Evolutionary conservation across 805 yeast species (phyloP).

Genomic region (Spathaspora gorwiae): DNA sequence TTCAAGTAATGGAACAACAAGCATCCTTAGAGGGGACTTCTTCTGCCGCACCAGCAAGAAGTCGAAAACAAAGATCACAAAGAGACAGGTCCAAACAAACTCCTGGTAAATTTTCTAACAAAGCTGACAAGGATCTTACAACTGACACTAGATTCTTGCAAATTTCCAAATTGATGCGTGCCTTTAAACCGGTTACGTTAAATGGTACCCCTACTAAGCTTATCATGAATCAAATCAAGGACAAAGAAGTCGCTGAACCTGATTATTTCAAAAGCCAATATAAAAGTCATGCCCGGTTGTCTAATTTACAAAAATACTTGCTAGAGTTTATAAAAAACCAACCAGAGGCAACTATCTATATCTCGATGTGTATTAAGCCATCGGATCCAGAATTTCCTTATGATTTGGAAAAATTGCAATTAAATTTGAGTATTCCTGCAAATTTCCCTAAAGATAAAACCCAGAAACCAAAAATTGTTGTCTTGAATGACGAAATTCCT

Average conservation of each 20-base stretch:
- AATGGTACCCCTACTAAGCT: conserved; percentile 24
- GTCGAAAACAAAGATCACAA: conserved; percentile 12
- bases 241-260: conserved; percentile 5
- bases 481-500: conserved; percentile 65
- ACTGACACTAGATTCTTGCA: conserved; percentile 24
- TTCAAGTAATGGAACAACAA: conserved; percentile 46
- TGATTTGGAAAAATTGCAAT: conserved; percentile 49
- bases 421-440: conserved; percentile 52
- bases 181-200: conserved; percentile 31
- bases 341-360: conserved; percentile 23
- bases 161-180: conserved; percentile 27
- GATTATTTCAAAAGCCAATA: conserved; percentile 6
- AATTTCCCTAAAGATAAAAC: conserved; percentile 44
- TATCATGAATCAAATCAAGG: conserved; percentile 6
- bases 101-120: neutral
- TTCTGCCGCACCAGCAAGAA: conserved; percentile 6
- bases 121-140: conserved; percentile 6
- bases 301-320: conserved; percentile 13
- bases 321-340: conserved; percentile 14
- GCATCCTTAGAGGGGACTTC: conserved; percentile 46
- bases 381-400: conserved; percentile 73
- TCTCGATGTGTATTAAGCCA: conserved; percentile 47
- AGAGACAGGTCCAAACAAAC: neutral
- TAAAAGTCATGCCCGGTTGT: conserved; percentile 8
- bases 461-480: conserved; percentile 44